Percentiles rank a stretch among this genome's conserved stretches.
These are phyloP conservation scores for Pythium scleroteichum DNA, from an alignment of 352 stramenopile species.

Conservation along the genomic window DNA sequence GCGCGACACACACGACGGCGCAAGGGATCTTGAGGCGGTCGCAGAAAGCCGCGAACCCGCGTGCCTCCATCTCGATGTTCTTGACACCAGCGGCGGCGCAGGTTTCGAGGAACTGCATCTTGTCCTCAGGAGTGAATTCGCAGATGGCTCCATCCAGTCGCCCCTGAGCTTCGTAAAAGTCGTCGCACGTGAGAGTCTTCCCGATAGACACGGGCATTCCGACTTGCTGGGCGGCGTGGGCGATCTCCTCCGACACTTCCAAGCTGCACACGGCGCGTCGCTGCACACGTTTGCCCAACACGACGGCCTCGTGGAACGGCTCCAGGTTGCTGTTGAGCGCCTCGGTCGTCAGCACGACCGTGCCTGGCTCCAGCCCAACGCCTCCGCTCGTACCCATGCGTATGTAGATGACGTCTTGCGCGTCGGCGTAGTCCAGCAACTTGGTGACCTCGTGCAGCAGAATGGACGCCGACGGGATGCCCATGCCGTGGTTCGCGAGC, in stretches of 20 bases:
- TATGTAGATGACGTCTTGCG: constrained; percentile 59
- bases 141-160: constrained; percentile 82
- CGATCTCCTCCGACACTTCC: constrained; percentile 60
- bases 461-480: constrained; percentile 81
- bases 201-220: constrained; percentile 58
- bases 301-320: constrained; percentile 60
- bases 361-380: constrained; percentile 72
- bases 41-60: constrained; percentile 71
- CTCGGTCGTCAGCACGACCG: constrained; percentile 81
- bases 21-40: constrained; percentile 80
- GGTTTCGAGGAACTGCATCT: constrained; percentile 67
- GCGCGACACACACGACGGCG: constrained; percentile 68
- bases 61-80: constrained; percentile 89
- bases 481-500: constrained; percentile 81
- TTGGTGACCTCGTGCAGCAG: constrained; percentile 84
- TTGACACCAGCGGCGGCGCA: constrained; percentile 55
- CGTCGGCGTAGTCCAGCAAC: constrained; percentile 74
- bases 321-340: constrained; percentile 83
- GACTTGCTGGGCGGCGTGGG: constrained; percentile 45
- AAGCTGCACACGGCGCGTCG: constrained; percentile 58
- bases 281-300: constrained; percentile 53
- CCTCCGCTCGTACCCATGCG: constrained; percentile 83
- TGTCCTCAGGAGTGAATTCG: constrained; percentile 78
- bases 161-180: constrained; percentile 86
- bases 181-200: constrained; percentile 85